phyloP scores from a whole-genome alignment of 2,329 filamentous ascomycete species.

The Pseudogymnoascus sp. region DNA sequence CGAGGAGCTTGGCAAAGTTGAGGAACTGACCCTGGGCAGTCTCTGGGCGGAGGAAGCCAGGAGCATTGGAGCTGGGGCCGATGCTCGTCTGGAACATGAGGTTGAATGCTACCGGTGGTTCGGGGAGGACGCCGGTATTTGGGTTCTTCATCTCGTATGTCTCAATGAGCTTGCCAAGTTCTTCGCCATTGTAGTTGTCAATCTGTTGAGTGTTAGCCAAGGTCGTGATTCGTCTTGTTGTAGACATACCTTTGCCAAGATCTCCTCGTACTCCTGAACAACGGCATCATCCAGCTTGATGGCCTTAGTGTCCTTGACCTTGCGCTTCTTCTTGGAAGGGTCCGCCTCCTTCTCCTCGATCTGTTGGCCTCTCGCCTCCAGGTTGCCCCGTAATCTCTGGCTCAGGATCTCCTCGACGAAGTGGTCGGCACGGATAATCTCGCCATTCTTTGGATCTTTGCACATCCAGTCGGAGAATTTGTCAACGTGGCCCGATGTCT shows the following conservation, averaged over 20 bases:
- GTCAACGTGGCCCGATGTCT: conserved; percentile 93
- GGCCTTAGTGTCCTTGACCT: conserved; percentile 67
- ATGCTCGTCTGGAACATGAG: conserved; percentile 98
- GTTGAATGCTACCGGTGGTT: conserved; percentile 85
- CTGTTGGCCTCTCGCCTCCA: conserved; percentile 80
- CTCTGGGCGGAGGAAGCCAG: conserved; percentile 83
- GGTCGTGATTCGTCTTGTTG: not conserved
- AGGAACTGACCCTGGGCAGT: conserved; percentile 97
- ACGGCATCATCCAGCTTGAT: conserved; percentile 81
- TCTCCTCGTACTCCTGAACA: conserved; percentile 82
- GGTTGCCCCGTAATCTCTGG: conserved; percentile 76
- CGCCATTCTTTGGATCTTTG: conserved; percentile 95
- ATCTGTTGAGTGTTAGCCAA: conserved; percentile 42
- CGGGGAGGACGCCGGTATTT: conserved; percentile 64
- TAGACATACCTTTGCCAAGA: conserved; percentile 57
- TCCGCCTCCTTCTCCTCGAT: conserved; percentile 67
- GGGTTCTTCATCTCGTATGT: conserved; percentile 91
- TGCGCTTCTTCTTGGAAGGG: conserved; percentile 76
- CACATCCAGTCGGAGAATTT: conserved; percentile 97
- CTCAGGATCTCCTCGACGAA: conserved; percentile 92
- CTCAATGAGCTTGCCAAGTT: conserved; percentile 78
- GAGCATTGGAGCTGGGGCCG: conserved; percentile 78
- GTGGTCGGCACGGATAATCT: conserved; percentile 93
- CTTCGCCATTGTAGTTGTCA: conserved; percentile 85
- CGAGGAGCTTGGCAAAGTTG: conserved; percentile 91